Evolutionary conservation across 257 asterid genomes (phyloP).

Genomic region (Coffea eugenioides): DNA sequence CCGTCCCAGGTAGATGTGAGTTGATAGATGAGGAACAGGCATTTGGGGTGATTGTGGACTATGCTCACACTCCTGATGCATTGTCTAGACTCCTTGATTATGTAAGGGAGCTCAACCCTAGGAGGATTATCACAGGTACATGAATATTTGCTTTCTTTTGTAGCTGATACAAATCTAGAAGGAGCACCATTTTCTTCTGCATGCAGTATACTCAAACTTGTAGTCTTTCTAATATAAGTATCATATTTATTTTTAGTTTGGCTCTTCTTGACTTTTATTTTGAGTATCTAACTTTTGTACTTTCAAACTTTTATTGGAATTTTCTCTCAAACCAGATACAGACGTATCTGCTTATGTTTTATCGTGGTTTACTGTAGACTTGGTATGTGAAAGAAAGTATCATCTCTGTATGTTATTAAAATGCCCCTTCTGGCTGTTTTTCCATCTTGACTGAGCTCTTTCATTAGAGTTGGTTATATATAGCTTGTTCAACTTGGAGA

Average conservation of each 20-base stretch:
- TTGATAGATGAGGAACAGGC: constrained; percentile 97
- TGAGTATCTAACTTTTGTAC: background rate
- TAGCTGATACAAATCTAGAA: background rate
- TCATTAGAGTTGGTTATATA: background rate
- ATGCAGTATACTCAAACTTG: background rate
- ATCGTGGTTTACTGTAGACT: background rate
- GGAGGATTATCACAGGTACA: constrained; percentile 83
- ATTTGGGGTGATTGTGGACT: constrained; percentile 85
- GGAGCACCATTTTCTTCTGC: background rate
- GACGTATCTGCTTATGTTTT: background rate
- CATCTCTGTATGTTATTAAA: background rate
- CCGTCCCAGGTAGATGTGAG: constrained; percentile 94
- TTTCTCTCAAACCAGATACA: background rate
- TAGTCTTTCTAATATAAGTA: background rate
- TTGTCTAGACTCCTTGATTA: constrained; percentile 82
- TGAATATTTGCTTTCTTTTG: background rate
- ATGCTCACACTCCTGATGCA: constrained; percentile 81
- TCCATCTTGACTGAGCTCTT: background rate
- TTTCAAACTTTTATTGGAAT: background rate
- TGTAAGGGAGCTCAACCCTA: constrained; percentile 79
- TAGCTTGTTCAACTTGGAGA: background rate
- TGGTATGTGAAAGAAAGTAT: background rate
- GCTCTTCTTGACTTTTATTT: background rate
- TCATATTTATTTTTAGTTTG: background rate
- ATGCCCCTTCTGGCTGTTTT: background rate